phyloP scores from a whole-genome alignment of 768 basidiomycete species.

The Crassisporium funariophilum region DNA sequence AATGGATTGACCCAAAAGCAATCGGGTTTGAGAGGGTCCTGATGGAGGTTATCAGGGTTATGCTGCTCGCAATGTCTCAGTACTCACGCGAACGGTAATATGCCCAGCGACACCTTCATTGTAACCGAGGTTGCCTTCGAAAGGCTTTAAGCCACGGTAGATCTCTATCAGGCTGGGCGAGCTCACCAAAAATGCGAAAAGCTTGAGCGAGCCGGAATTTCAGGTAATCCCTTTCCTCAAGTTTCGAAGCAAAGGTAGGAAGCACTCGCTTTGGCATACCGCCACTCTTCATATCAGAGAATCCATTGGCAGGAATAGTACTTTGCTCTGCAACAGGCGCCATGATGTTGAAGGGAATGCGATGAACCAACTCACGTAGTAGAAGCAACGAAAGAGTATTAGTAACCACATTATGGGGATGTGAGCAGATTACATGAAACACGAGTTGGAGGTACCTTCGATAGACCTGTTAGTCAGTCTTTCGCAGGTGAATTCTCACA shows the following conservation, averaged over 20 bases:
- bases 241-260: constrained; percentile 35
- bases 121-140: constrained; percentile 40
- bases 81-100: constrained; percentile 46
- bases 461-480: too few relatives aligned
- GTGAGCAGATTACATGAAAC: too few relatives aligned
- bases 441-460: too few relatives aligned
- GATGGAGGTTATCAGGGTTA: constrained; percentile 1
- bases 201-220: constrained; percentile 50
- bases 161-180: background rate
- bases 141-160: background rate
- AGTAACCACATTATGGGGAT: too few relatives aligned
- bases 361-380: too few relatives aligned
- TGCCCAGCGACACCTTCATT: constrained; percentile 53
- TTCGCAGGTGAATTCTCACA: too few relatives aligned
- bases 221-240: constrained; percentile 42
- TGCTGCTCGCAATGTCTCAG: background rate
- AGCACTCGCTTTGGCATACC: too few relatives aligned
- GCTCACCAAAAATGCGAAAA: constrained; percentile 45
- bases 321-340: too few relatives aligned
- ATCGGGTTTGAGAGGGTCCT: constrained; percentile 42
- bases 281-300: too few relatives aligned
- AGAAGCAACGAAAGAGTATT: too few relatives aligned
- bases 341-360: too few relatives aligned
- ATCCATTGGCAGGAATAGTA: too few relatives aligned
- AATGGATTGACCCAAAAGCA: constrained; percentile 55